Evolutionary conservation across 257 asterid species (phyloP).

Genomic region (Salvia hispanica): DNA sequence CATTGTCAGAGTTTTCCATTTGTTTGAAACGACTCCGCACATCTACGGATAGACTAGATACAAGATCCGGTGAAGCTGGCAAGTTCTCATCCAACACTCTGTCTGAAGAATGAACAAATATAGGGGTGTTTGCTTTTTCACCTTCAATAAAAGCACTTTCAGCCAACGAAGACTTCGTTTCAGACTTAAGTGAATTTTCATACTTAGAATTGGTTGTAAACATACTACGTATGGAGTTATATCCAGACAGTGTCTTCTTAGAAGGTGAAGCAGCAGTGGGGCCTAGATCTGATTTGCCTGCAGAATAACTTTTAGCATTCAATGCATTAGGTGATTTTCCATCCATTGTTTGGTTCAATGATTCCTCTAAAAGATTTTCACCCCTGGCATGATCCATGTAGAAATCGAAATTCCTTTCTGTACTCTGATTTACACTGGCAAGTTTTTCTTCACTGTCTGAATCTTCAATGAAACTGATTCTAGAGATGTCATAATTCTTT

Average conservation of each 20-base stretch:
- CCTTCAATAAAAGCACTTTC: conserved; percentile 40
- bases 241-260: conserved; percentile 46
- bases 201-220: conserved; percentile 39
- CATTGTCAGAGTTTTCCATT: conserved; percentile 33
- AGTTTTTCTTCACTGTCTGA: conserved; percentile 39
- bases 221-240: conserved; percentile 34
- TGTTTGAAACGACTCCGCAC: conserved; percentile 38
- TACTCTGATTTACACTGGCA: conserved; percentile 32
- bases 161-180: conserved; percentile 52
- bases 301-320: conserved; percentile 29
- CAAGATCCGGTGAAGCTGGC: conserved; percentile 41
- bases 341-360: conserved; percentile 33
- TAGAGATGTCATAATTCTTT: conserved; percentile 20
- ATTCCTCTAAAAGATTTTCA: conserved; percentile 41
- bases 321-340: conserved; percentile 35
- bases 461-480: conserved; percentile 32
- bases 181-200: conserved; percentile 41
- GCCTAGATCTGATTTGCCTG: conserved; percentile 32
- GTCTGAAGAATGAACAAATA: conserved; percentile 44
- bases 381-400: conserved; percentile 28
- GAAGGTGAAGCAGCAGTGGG: conserved; percentile 48
- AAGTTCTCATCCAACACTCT: conserved; percentile 39
- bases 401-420: conserved; percentile 36
- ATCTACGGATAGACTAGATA: conserved; percentile 36
- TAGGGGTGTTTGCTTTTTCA: conserved; percentile 42